Conservation (phyloP, 2,329 filamentous ascomycete genomes). For the Trichophyton rubrum region DNA sequence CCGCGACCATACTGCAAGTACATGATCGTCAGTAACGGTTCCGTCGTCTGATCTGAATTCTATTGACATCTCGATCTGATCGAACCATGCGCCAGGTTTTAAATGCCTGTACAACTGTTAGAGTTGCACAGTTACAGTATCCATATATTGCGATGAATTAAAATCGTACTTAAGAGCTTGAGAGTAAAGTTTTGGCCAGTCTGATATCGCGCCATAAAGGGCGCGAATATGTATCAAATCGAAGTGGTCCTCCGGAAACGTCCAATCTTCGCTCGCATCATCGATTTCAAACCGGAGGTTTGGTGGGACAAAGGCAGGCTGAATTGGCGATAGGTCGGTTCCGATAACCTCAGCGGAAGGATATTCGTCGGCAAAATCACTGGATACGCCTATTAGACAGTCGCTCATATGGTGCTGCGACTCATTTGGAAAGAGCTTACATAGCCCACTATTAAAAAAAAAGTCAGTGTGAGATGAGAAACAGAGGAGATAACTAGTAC, state of each 20-base stretch:
- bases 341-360: constrained; percentile 46
- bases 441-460: constrained; percentile 7
- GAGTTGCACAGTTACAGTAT: background rate
- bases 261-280: constrained; percentile 47
- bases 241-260: constrained; percentile 34
- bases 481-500: background rate
- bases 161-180: constrained; percentile 14
- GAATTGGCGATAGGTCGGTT: constrained; percentile 52
- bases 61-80: constrained; percentile 20
- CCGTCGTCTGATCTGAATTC: constrained; percentile 18
- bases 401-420: background rate
- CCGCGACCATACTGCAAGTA: constrained; percentile 18
- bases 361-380: constrained; percentile 27
- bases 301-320: constrained; percentile 48
- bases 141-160: background rate
- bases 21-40: constrained; percentile 16
- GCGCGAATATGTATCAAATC: constrained; percentile 41
- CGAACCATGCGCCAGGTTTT: constrained; percentile 18
- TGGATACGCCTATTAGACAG: constrained; percentile 7
- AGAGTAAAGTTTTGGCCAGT: constrained; percentile 17
- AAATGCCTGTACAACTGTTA: constrained; percentile 12
- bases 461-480: background rate
- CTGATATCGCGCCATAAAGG: constrained; percentile 16
- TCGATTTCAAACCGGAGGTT: constrained; percentile 61
- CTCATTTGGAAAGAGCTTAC: background rate